Evolutionary conservation across 2,329 filamentous ascomycete genomes (phyloP).

Genomic region (Fusarium verrucosum): DNA sequence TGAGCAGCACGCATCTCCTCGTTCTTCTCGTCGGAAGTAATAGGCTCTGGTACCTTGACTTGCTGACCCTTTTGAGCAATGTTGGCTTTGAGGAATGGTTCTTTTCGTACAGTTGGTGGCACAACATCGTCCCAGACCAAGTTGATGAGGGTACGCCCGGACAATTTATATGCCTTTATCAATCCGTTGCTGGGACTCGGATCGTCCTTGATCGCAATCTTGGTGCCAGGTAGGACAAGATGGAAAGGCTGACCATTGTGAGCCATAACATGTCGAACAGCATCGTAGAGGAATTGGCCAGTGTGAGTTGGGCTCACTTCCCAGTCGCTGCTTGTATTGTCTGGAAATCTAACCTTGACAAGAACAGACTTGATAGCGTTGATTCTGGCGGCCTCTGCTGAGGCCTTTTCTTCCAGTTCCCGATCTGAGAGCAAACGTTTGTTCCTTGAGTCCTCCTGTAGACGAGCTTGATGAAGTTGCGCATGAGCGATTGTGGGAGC

Average conservation of each 20-base stretch:
- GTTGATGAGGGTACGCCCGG: slow-evolving; percentile 76
- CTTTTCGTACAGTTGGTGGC: slow-evolving; percentile 62
- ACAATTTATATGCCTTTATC: slow-evolving; percentile 77
- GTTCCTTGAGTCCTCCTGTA: slow-evolving; percentile 72
- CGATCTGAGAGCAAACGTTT: slow-evolving; percentile 82
- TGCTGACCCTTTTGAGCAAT: slow-evolving; percentile 71
- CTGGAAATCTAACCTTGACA: slow-evolving; percentile 87
- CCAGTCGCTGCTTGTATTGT: slow-evolving; percentile 80
- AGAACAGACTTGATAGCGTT: slow-evolving; percentile 73
- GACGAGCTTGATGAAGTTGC: slow-evolving; percentile 75
- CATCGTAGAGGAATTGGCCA: slow-evolving; percentile 75
- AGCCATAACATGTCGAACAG: slow-evolving; percentile 77
- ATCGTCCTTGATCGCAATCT: slow-evolving; percentile 59
- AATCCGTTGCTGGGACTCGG: slow-evolving; percentile 62
- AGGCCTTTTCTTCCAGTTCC: slow-evolving; percentile 77
- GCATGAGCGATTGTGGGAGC: slow-evolving; percentile 79
- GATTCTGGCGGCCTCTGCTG: slow-evolving; percentile 71
- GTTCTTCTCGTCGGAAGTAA: slow-evolving; percentile 54
- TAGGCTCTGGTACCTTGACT: slow-evolving; percentile 70
- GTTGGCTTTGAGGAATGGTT: slow-evolving; percentile 66
- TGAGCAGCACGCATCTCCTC: slow-evolving; percentile 30
- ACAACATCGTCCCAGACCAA: slow-evolving; percentile 77
- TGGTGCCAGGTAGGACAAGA: slow-evolving; percentile 70
- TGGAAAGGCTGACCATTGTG: slow-evolving; percentile 73
- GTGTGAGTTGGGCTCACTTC: slow-evolving; percentile 75